Base-by-base conservation (phyloP, 2,329 filamentous ascomycete species). In the Lachnellula suecica region DNA sequence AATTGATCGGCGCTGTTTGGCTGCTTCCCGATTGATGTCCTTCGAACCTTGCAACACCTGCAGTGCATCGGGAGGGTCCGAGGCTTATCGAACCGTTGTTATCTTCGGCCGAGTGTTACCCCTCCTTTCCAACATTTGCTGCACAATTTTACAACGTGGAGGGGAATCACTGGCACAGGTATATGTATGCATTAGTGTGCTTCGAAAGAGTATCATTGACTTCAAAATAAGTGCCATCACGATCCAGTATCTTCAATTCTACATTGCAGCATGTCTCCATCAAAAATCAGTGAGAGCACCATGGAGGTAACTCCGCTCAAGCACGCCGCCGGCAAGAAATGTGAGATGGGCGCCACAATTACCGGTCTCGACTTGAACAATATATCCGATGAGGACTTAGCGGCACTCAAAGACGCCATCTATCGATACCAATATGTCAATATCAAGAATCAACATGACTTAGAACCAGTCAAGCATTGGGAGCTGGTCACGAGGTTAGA, bases 391-490 rank as follows among this genome's bases (percentile, higher is more conserved):
- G 62, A 64, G 37, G 68, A 72, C 42, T 66, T 76, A 20, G 51
- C 65, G 27, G 63, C 62, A 9, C 61, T 75, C 11, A 65, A 65
- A 43, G 68, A 72, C 4, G 66, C 70, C 11, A 74, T 74, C 52
- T 73, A 72, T 72, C 70, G 59, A 7, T 70, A 75, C 58, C 74
- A 76, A 59, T 63, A 75, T 3, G 61, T 76, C 9, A 64, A 75
- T 22, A 68, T 76, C 34, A 74, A 71, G 58, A 69, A 68, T n/a
- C 74, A 77, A 52, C 63, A 71, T 23, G 53, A 72, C 31, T 65
- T 77, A 1, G 57, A 61, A 8, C 73, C 74, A 2, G 64, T 66
- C 31, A 74, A 74, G 59, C 72, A 76, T 44, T 76, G 72, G 74
- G 72, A 75, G 42, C 63, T 76, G 2, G 71, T 76, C 10, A 70